These are phyloP conservation scores for Cajanus cajan DNA, from an alignment of 306 rosid species.

Conservation along the genomic window DNA sequence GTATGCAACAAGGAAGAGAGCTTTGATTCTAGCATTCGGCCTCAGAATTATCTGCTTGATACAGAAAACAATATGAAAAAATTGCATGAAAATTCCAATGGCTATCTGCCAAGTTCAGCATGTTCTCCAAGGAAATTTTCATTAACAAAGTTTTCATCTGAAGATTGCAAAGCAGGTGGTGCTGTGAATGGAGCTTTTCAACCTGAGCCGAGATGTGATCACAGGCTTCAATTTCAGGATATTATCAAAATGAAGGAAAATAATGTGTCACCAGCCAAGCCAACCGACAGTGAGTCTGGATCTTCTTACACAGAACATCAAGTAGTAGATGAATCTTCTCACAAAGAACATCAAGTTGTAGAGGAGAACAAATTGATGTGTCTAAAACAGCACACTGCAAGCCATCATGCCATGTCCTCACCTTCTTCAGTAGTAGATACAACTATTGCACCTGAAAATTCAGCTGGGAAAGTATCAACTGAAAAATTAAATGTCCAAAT, in stretches of 20 bases:
- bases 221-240: constrained; percentile 35
- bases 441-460: constrained; percentile 33
- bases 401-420: constrained; percentile 24
- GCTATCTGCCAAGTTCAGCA: constrained; percentile 32
- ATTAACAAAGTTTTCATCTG: constrained; percentile 33
- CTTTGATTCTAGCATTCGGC: constrained; percentile 38
- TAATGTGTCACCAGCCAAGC: constrained; percentile 29
- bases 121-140: constrained; percentile 40
- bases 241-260: constrained; percentile 32
- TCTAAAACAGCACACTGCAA: constrained; percentile 30
- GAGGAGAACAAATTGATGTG: constrained; percentile 32
- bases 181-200: constrained; percentile 32
- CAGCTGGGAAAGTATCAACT: constrained; percentile 39
- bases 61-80: constrained; percentile 33
- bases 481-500: constrained; percentile 51
- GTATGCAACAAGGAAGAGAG: constrained; percentile 36
- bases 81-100: constrained; percentile 40
- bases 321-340: constrained; percentile 19
- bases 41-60: constrained; percentile 32
- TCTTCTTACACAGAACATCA: constrained; percentile 33
- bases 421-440: constrained; percentile 38
- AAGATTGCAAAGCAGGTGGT: constrained; percentile 42
- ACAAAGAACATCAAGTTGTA: constrained; percentile 33
- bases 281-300: constrained; percentile 36
- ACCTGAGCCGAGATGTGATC: constrained; percentile 35